Evolutionary conservation across 768 basidiomycete genomes (phyloP), one percentile per base, ranked within the genome.

Genomic region (Leccinum uliginosum): DNA sequence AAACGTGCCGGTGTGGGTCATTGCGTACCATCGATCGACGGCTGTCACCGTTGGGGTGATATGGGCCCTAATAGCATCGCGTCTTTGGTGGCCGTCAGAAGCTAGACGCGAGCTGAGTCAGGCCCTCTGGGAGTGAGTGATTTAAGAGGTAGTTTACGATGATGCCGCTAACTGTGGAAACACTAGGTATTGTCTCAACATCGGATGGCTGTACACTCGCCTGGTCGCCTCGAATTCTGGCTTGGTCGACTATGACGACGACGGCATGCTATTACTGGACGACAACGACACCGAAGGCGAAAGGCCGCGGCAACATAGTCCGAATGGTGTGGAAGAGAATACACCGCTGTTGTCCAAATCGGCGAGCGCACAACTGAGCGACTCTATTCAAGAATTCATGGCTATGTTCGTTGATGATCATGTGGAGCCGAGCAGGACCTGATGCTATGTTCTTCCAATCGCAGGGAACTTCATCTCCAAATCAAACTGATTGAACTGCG

Each of bases 41-140:
- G 82, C 95, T 30, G 96, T 99, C 19, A 88, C 80, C 1, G 80
- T 81, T 7, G 97, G 96, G 8, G 91, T 94, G 3, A 67, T 95
- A 1, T 98, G 91, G 90, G 94, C 94, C 0, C 82, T 86, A 3
- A 73, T 98, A 50, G 85, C 97, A 21, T 93, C 91, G 5, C 78
- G 92, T 48, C 87, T 88, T 60, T 93, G 94, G 90, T 98, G 95
- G 96, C 97, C 97, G 1, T 83, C 90, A 9, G 95, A 97, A 65
- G 97, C 97, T 0, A 77, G 96, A 47, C 77, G 89, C 40, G 96
- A 98, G 71, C 76, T 99, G 4, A 84, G 87, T 48, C 86, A 84
- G 59, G 87, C 84, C 0, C 78, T 98, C 6, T 87, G 92, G 75
- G 94, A 98, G 93, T 96, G 56, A 60, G 85, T 53, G 6, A n/a